phyloP scores from a whole-genome alignment of 257 asterid species.

The Salvia rosmarinus region DNA sequence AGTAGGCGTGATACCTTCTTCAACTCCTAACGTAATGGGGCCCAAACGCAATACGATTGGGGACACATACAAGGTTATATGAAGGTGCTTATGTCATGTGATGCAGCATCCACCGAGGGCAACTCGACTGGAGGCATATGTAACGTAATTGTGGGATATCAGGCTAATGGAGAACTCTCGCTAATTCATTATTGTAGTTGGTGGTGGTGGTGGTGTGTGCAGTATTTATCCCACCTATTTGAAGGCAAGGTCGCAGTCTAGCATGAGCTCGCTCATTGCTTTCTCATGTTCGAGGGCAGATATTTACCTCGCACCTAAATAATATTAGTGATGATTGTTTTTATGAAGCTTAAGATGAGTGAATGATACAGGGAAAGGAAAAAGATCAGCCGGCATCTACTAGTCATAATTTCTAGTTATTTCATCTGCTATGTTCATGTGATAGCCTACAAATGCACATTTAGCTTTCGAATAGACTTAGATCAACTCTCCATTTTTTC shows the following conservation, averaged over 20 bases:
- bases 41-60: background rate
- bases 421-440: no score
- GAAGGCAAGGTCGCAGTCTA: background rate
- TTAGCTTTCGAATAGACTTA: background rate
- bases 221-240: background rate
- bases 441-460: no score
- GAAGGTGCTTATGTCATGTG: slow-evolving; percentile 2
- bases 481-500: background rate
- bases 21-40: background rate
- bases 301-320: background rate
- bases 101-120: slow-evolving; percentile 2
- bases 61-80: background rate
- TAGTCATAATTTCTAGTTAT: no score
- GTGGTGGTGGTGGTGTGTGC: background rate
- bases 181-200: slow-evolving; percentile 7
- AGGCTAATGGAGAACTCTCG: background rate
- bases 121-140: background rate
- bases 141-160: background rate
- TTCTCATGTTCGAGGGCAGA: background rate
- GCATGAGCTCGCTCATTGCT: background rate
- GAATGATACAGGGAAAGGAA: background rate
- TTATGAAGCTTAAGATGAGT: background rate
- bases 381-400: background rate
- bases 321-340: background rate
- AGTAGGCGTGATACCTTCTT: slow-evolving; percentile 6